Evolutionary conservation across 2,329 filamentous ascomycete species (phyloP), one percentile per base, ranked within the genome.

Genomic region (Fusarium transvaalense): DNA sequence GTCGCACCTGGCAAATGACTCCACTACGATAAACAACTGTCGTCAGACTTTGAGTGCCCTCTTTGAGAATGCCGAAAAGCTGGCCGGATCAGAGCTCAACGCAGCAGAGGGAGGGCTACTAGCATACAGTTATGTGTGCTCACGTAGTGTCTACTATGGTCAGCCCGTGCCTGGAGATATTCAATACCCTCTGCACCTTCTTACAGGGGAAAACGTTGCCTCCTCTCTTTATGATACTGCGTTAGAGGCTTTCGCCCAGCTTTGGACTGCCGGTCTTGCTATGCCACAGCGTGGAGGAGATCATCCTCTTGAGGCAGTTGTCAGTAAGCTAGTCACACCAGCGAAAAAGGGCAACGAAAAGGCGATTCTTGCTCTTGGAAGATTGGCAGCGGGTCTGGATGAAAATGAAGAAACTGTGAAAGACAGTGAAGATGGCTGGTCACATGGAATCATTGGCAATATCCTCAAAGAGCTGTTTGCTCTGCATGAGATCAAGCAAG

Each of bases 321-420:
- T 90, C 25, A 84, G 90, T 19, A 86, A 88, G 9, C 81, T 97
- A 0, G 83, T 87, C 8, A 82, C 85, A 1, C 87, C 91, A 62
- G 91, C 92, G 12, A 96, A 94, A 76, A 89, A 91, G 59, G 92
- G 93, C 10, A 92, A 92, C 58, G 94, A 97, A 74, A 89, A 86
- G 58, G 92, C 95, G 1, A 95, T 97, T 50, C 79, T 87, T n/a
- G 89, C 92, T 4, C 82, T 98, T 7, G 96, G 96, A 0, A 86
- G 92, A 47, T 81, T 98, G 5, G 89, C 91, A 0, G 86, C 93
- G 53, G 86, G 91, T 2, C 78, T 89, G 4, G 81, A 85, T 34
- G 78, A 82, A 39, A 70, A 75, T 0, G 68, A 76, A 3, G 59
- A 64, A 17, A 60, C 61, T 23, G 51, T 39, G 25, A 48, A 21